phyloP scores from a whole-genome alignment of 2,329 filamentous ascomycete species.

The Sphaerulina populicola region DNA sequence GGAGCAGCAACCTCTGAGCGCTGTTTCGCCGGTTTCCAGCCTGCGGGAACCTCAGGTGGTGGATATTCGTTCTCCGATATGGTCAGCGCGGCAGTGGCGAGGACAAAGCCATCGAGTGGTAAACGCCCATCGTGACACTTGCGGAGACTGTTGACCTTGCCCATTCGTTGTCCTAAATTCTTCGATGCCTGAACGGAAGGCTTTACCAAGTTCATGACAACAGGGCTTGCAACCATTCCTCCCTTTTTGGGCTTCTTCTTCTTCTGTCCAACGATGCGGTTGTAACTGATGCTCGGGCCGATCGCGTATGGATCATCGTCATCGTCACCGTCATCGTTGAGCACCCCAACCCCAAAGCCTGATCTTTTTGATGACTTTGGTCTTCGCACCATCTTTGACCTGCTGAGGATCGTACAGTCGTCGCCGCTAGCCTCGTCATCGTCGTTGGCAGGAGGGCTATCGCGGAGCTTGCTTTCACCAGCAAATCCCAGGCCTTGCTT shows the following conservation, averaged over 20 bases:
- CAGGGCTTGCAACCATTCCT: constrained; percentile 26
- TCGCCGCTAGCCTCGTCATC: constrained; percentile 28
- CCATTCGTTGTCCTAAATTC: constrained; percentile 37
- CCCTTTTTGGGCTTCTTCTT: constrained; percentile 54
- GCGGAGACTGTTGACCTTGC: constrained; percentile 44
- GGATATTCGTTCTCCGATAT: constrained; percentile 48
- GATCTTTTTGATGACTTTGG: constrained; percentile 51
- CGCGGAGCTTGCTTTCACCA: constrained; percentile 48
- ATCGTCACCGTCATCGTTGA: constrained; percentile 91
- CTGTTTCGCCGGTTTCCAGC: constrained; percentile 58
- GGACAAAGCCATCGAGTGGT: constrained; percentile 70
- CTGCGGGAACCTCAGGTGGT: constrained; percentile 60
- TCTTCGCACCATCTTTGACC: constrained; percentile 29
- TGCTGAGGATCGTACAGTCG: constrained; percentile 27
- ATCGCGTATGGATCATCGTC: constrained; percentile 92
- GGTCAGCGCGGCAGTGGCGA: constrained; percentile 46
- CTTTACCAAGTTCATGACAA: constrained; percentile 15
- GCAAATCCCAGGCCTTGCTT: constrained; percentile 62
- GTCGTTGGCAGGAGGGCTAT: constrained; percentile 29
- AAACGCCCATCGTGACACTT: constrained; percentile 77
- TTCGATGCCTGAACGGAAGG: constrained; percentile 71
- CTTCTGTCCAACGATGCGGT: constrained; percentile 67
- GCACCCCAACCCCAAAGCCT: constrained; percentile 75
- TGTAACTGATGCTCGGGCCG: constrained; percentile 83
- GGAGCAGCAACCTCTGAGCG: constrained; percentile 24